These are phyloP conservation scores for Pichia sp. DNA, from an alignment of 1,139 yeast genomes.

Conservation along the genomic window DNA sequence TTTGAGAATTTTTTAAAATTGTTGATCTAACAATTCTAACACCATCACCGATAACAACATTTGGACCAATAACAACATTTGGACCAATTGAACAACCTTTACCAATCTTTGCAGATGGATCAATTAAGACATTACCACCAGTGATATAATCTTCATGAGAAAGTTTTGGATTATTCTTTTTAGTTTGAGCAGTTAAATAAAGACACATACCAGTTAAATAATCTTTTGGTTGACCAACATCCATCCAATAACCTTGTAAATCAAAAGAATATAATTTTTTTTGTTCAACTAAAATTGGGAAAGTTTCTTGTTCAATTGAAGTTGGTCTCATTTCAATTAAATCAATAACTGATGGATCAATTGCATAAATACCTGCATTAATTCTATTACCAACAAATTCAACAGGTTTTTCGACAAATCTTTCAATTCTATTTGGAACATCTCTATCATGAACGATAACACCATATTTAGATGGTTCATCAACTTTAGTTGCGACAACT, in stretches of 20 bases:
- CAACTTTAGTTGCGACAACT: slow-evolving; percentile 98
- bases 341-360: slow-evolving; percentile 95
- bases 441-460: slow-evolving; percentile 96
- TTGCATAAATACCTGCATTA: slow-evolving; percentile 93
- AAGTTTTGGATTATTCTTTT: slow-evolving; percentile 69
- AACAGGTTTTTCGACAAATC: slow-evolving; percentile 99
- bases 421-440: slow-evolving; percentile 88
- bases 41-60: slow-evolving; percentile 94
- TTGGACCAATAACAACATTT: slow-evolving; percentile 96
- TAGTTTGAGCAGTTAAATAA: slow-evolving; percentile 80
- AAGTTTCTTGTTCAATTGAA: slow-evolving; percentile 98
- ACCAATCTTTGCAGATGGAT: slow-evolving; percentile 91
- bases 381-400: slow-evolving; percentile 98
- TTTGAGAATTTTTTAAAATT: slow-evolving; percentile 80
- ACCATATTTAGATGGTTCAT: slow-evolving; percentile 99
- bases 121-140: slow-evolving; percentile 92
- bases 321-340: slow-evolving; percentile 97
- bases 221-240: slow-evolving; percentile 99
- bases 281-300: slow-evolving; percentile 90
- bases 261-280: slow-evolving; percentile 91
- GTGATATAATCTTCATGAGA: slow-evolving; percentile 64
- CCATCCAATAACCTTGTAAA: slow-evolving; percentile 99
- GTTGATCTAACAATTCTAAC: slow-evolving; percentile 97
- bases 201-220: slow-evolving; percentile 94
- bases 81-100: slow-evolving; percentile 97